These are phyloP conservation scores for Arxiozyma telluris DNA, from an alignment of 1,139 yeast species.

Conservation along the genomic window DNA sequence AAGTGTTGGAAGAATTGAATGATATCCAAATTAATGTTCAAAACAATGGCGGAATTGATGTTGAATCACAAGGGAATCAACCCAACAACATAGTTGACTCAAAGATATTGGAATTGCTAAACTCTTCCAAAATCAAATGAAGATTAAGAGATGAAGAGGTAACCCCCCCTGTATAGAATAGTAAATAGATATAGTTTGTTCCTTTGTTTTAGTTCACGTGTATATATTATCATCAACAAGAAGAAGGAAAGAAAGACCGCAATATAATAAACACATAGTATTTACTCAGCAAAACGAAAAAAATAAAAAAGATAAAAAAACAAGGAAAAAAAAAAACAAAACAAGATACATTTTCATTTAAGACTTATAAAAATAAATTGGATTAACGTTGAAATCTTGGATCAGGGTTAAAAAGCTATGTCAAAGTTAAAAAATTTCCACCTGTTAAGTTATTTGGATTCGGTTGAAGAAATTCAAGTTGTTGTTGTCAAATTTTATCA, in stretches of 20 bases:
- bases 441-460: conserved; percentile 26
- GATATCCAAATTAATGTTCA: background rate
- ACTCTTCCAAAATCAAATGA: background rate
- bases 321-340: too few relatives aligned
- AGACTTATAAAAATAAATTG: background rate
- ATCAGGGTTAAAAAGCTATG: conserved; percentile 30
- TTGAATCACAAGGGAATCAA: background rate
- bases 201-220: background rate
- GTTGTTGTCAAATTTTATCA: conserved; percentile 37
- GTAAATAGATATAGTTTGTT: background rate
- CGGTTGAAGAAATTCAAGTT: conserved; percentile 41
- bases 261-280: too few relatives aligned
- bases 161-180: background rate
- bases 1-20: background rate
- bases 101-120: background rate
- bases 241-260: too few relatives aligned
- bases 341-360: too few relatives aligned
- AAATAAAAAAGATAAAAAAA: too few relatives aligned
- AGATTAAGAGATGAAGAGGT: background rate
- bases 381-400: background rate
- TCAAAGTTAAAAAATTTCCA: conserved; percentile 31
- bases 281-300: too few relatives aligned
- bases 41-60: background rate
- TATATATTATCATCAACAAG: too few relatives aligned
- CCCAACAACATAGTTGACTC: conserved; percentile 1